These are phyloP conservation scores for Aspergillus proliferans DNA, from an alignment of 2,329 filamentous ascomycete species.

Conservation along the genomic window DNA sequence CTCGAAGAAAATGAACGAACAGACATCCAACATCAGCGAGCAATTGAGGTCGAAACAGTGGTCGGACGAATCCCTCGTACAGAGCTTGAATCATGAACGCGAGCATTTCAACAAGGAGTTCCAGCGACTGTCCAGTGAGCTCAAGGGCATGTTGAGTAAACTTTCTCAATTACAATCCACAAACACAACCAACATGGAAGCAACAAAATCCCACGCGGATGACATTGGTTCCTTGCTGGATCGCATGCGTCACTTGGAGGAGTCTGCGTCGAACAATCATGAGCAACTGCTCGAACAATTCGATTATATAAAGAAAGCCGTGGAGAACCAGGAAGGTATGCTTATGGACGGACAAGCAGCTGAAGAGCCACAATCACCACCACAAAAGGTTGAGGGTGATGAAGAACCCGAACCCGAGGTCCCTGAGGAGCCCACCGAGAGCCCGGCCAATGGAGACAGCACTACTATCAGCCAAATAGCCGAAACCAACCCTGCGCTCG, in stretches of 20 bases:
- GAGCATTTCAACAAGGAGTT: slow-evolving; percentile 9
- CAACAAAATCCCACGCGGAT: not conserved
- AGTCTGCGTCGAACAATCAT: not conserved
- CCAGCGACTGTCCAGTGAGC: not conserved
- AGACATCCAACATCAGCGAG: not conserved
- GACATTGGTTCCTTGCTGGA: slow-evolving; percentile 5
- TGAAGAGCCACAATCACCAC: not conserved
- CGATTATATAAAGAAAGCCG: not conserved
- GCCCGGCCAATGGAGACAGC: not conserved
- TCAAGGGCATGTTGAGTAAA: slow-evolving; percentile 7
- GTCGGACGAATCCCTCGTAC: slow-evolving; percentile 1
- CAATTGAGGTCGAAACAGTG: slow-evolving; percentile 1
- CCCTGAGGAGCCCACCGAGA: not conserved
- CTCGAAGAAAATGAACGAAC: not conserved
- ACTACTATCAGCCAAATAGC: not conserved
- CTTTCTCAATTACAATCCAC: slow-evolving; percentile 3
- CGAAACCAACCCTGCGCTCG: slow-evolving; percentile 4
- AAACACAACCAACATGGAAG: not conserved
- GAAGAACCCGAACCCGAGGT: not conserved
- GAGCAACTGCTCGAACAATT: slow-evolving; percentile 3
- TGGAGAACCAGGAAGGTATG: not conserved
- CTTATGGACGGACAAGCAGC: not conserved
- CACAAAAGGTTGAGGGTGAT: not conserved
- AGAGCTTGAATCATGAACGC: slow-evolving; percentile 9
- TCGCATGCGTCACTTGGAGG: slow-evolving; percentile 1